Evolutionary conservation across 2,329 filamentous ascomycete species (phyloP).

Genomic region (Penicillium janthinellum): DNA sequence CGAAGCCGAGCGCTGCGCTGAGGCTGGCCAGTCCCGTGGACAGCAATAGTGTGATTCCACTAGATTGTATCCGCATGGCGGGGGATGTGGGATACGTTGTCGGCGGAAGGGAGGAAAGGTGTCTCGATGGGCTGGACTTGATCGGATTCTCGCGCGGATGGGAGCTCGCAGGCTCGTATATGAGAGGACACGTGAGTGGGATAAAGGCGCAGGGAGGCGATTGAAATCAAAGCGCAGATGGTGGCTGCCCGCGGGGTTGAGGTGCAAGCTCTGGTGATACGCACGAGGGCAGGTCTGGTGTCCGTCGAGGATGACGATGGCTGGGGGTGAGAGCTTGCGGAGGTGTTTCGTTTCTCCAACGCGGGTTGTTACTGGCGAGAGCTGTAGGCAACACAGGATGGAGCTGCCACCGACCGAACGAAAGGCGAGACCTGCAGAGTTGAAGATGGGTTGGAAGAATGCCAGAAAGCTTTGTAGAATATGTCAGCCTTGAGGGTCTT

Average conservation of each 20-base stretch:
- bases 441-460: not conserved
- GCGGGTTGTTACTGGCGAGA: constrained; percentile 12
- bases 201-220: not conserved
- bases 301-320: constrained; percentile 17
- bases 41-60: constrained; percentile 27
- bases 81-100: not conserved
- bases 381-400: constrained; percentile 6
- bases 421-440: not conserved
- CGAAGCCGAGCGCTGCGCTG: constrained; percentile 36
- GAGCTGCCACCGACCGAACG: not conserved
- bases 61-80: constrained; percentile 39
- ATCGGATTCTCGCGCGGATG: not conserved
- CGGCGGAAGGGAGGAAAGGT: not conserved
- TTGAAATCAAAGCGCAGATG: not conserved
- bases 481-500: not conserved
- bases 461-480: not conserved
- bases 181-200: constrained; percentile 5
- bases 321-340: constrained; percentile 15
- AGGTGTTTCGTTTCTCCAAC: constrained; percentile 35
- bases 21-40: constrained; percentile 33
- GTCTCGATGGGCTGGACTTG: not conserved
- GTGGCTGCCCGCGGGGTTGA: not conserved
- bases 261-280: constrained; percentile 3
- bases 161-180: constrained; percentile 10
- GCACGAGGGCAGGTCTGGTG: constrained; percentile 4